These are phyloP conservation scores for Zygotorulaspora danielsina DNA, from an alignment of 805 yeast genomes.

Conservation along the genomic window DNA sequence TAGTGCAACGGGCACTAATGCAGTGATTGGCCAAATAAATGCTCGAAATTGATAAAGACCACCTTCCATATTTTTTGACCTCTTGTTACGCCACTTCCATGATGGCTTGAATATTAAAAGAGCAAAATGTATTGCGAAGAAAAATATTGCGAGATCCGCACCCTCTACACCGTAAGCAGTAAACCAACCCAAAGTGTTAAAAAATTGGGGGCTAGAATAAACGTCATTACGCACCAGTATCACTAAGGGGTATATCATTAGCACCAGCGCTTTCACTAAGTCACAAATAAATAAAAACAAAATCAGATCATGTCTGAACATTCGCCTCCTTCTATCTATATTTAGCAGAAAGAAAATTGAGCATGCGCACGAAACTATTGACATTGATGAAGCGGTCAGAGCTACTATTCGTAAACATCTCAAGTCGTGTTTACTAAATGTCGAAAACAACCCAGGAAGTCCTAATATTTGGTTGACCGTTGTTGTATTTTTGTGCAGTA, in stretches of 20 bases:
- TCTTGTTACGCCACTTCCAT: slow-evolving; percentile 39
- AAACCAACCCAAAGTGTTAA: slow-evolving; percentile 72
- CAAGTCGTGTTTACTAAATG: slow-evolving; percentile 19
- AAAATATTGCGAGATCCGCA: slow-evolving; percentile 75
- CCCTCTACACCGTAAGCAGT: slow-evolving; percentile 80
- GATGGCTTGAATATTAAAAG: slow-evolving; percentile 64
- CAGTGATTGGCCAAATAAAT: slow-evolving; percentile 53
- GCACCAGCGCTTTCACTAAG: slow-evolving; percentile 63
- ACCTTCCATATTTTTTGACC: slow-evolving; percentile 54
- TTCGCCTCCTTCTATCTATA: slow-evolving; percentile 58
- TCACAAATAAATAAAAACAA: slow-evolving; percentile 66
- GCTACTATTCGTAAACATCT: slow-evolving; percentile 39
- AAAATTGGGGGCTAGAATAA: slow-evolving; percentile 48
- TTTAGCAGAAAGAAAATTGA: slow-evolving; percentile 58
- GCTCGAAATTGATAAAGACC: slow-evolving; percentile 62
- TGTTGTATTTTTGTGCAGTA: slow-evolving; percentile 26
- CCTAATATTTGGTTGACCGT: slow-evolving; percentile 32
- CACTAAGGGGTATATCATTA: slow-evolving; percentile 65
- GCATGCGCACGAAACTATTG: slow-evolving; percentile 50
- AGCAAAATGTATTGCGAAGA: slow-evolving; percentile 80
- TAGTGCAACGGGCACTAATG: slow-evolving; percentile 59
- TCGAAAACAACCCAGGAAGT: slow-evolving; percentile 34
- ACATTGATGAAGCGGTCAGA: slow-evolving; percentile 46
- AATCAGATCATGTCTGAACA: slow-evolving; percentile 69
- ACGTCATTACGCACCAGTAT: slow-evolving; percentile 42